Conservation (phyloP, 768 basidiomycete species). For the Sistotremastrum suecicum region DNA sequence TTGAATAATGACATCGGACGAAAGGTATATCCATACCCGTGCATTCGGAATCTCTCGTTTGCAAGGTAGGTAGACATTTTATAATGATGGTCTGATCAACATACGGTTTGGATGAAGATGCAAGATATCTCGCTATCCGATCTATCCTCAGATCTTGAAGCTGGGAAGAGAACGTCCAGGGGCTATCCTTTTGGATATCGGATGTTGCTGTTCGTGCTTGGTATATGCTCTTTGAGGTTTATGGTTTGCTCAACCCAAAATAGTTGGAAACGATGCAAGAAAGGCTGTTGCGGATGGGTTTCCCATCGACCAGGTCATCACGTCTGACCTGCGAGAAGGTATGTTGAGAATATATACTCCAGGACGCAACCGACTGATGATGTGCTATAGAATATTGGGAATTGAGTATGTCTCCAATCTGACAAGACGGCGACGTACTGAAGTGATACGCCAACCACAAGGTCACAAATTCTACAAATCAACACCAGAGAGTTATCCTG, state of each 20-base stretch:
- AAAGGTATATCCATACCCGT: slow-evolving; percentile 18
- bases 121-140: slow-evolving; percentile 12
- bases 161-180: slow-evolving; percentile 22
- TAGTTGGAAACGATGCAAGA: slow-evolving; percentile 16
- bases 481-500: slow-evolving; percentile 2
- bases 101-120: slow-evolving; percentile 6
- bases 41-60: slow-evolving; percentile 16
- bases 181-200: slow-evolving; percentile 30
- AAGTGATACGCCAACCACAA: too few species aligned
- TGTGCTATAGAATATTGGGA: slow-evolving; percentile 5
- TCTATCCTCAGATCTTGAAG: slow-evolving; percentile 17
- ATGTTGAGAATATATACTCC: neutral
- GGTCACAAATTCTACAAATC: slow-evolving; percentile 9
- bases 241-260: neutral
- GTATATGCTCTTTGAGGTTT: too few species aligned
- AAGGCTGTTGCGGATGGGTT: slow-evolving; percentile 6
- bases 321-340: slow-evolving; percentile 5
- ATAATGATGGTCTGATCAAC: neutral
- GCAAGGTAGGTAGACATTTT: slow-evolving; percentile 4
- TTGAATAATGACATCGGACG: neutral
- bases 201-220: slow-evolving; percentile 24
- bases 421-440: too few species aligned
- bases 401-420: neutral
- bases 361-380: neutral
- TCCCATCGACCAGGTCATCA: slow-evolving; percentile 5